These are phyloP conservation scores for Tylopilus felleus DNA, from an alignment of 768 basidiomycete genomes.

Conservation along the genomic window DNA sequence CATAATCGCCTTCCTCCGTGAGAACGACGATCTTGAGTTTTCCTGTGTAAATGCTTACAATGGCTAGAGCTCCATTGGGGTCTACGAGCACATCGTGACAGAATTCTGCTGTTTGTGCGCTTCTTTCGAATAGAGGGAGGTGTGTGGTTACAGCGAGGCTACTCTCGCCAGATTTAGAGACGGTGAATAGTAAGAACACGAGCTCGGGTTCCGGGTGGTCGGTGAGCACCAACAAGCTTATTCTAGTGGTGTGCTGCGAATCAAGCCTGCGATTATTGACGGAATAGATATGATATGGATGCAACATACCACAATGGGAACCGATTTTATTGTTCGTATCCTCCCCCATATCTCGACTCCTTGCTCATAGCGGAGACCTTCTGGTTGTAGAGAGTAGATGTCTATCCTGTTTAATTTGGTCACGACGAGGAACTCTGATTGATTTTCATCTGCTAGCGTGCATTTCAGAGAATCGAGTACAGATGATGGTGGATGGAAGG, in stretches of 20 bases:
- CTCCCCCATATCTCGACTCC: constrained; percentile 67
- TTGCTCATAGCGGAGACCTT: constrained; percentile 60
- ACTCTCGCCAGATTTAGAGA: constrained; percentile 31
- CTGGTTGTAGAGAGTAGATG: constrained; percentile 59
- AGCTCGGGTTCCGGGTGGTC: constrained; percentile 78
- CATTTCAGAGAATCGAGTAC: constrained; percentile 69
- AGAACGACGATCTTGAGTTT: constrained; percentile 65
- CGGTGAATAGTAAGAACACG: constrained; percentile 54
- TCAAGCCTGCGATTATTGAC: constrained; percentile 6
- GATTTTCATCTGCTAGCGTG: constrained; percentile 45
- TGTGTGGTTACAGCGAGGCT: constrained; percentile 41
- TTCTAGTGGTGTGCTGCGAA: constrained; percentile 31
- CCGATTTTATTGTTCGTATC: constrained; percentile 51
- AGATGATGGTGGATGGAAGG: constrained; percentile 75
- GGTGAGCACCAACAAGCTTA: constrained; percentile 59
- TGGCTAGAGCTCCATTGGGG: constrained; percentile 54
- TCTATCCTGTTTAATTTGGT: constrained; percentile 66
- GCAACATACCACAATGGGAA: constrained; percentile 50
- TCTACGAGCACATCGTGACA: constrained; percentile 68
- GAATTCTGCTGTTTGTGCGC: constrained; percentile 64
- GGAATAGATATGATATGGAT: background rate
- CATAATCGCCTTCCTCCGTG: constrained; percentile 47
- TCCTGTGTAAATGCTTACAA: constrained; percentile 65
- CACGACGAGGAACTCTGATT: constrained; percentile 62
- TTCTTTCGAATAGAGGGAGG: constrained; percentile 54